Percentiles rank a stretch among this genome's conserved stretches.
phyloP scores from a whole-genome alignment of 257 asterid species.

The Datura wrightii region DNA sequence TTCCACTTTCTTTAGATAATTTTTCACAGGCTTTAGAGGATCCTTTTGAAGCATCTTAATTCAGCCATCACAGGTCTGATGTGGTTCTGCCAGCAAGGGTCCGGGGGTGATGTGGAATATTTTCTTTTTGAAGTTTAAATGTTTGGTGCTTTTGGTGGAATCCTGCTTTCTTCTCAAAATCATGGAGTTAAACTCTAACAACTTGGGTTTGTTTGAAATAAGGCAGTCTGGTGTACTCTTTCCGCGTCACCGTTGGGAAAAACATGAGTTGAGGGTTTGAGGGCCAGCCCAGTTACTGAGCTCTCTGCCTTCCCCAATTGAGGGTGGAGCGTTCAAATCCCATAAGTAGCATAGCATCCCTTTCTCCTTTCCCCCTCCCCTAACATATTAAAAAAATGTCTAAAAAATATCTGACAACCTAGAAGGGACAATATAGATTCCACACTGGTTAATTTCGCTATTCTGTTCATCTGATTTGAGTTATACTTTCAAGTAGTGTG shows the following conservation, averaged over 20 bases:
- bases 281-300: neutral
- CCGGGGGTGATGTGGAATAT: neutral
- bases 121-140: neutral
- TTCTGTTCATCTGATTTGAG: slow-evolving; percentile 21
- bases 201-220: neutral
- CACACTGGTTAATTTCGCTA: neutral
- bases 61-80: neutral
- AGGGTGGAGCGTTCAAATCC: neutral
- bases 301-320: neutral
- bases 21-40: slow-evolving; percentile 15
- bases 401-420: neutral
- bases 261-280: neutral
- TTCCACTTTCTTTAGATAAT: neutral
- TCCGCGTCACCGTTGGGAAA: neutral
- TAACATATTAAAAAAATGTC: neutral
- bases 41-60: neutral
- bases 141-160: neutral
- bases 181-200: neutral
- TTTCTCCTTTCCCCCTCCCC: neutral
- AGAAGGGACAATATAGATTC: neutral
- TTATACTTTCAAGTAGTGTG: neutral
- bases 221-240: neutral
- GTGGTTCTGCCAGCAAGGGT: neutral
- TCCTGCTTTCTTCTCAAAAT: neutral
- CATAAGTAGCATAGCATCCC: neutral